Evolutionary conservation across 192 early-diverging fungal species (phyloP), one percentile per base, ranked within the genome.

Genomic region (Backusella luteola): DNA sequence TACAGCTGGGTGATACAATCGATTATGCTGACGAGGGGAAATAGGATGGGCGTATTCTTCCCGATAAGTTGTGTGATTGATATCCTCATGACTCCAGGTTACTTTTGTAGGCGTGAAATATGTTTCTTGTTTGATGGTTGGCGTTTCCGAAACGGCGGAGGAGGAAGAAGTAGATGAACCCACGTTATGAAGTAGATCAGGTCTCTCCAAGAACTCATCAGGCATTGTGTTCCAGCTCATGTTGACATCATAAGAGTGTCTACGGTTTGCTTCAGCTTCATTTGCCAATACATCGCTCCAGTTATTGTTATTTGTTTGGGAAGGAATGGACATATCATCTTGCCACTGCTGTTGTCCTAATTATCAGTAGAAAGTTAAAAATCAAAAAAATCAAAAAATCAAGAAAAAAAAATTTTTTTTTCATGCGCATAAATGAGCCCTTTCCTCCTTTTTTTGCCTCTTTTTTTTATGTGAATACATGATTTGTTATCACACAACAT

Each of bases 221-320:
- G 78, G 67, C 78, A 79, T 74, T 15, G 78, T 66, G 4, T 73
- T 41, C 78, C 77, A 83, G 19, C 73, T 69, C 69, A 79, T 76
- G 41, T 41, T 77, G 6, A 75, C 74, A 70, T 83, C 82, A 38
- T 77, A 83, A 15, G 82, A 83, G 41, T 83, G 78, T 46, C 82
- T 52, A 34, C 82, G 75, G n/a, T 70, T 66, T 0, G 44, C 39
- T 34, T 74, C 78, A 14, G 71, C 29, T 35, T 80, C 79, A 26
- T 32, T 69, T 42, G 67, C 74, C 9, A 73, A 56, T n/a, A 52
- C 74, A 53, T 80, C 79, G 46, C 34, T 71, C 67, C 67, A 71
- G 4, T n/a, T n/a, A n/a, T 69, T 69, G 6, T 69, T 52, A 19
- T 66, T 67, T 26, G n/a, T 73, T 53, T 74, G 66, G 14, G 67